Evolutionary conservation across 2,329 filamentous ascomycete genomes (phyloP).

Genomic region (Dactylellina sp.): DNA sequence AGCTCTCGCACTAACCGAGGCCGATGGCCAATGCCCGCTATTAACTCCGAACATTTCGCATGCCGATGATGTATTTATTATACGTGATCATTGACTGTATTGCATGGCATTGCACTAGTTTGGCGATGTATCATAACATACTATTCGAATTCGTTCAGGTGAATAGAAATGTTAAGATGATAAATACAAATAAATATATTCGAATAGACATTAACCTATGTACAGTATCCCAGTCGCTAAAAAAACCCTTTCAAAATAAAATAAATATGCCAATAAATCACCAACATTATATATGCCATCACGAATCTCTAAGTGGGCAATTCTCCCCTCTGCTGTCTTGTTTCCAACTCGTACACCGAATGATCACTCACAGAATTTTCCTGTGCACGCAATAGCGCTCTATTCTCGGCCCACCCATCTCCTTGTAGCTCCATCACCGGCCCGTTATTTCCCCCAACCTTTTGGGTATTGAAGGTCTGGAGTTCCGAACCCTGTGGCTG

Average conservation of each 20-base stretch:
- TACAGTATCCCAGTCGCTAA: not conserved
- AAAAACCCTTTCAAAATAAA: no score
- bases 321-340: conserved; percentile 16
- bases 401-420: not conserved
- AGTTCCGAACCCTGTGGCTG: not conserved
- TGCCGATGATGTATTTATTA: no score
- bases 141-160: no score
- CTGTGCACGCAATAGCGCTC: not conserved
- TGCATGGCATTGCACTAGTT: no score
- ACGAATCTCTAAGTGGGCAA: not conserved
- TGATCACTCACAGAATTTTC: not conserved
- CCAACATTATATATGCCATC: not conserved
- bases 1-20: conserved; percentile 43
- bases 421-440: conserved; percentile 25
- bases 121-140: no score
- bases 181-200: no score
- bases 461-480: conserved; percentile 18
- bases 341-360: conserved; percentile 39
- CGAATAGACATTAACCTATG: no score
- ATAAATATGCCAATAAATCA: no score
- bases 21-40: not conserved
- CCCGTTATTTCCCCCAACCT: not conserved
- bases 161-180: no score
- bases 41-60: conserved; percentile 1
- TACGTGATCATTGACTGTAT: no score